Base-by-base conservation (phyloP, 73 alveolate species). In the Tetrahymena borealis region DNA sequence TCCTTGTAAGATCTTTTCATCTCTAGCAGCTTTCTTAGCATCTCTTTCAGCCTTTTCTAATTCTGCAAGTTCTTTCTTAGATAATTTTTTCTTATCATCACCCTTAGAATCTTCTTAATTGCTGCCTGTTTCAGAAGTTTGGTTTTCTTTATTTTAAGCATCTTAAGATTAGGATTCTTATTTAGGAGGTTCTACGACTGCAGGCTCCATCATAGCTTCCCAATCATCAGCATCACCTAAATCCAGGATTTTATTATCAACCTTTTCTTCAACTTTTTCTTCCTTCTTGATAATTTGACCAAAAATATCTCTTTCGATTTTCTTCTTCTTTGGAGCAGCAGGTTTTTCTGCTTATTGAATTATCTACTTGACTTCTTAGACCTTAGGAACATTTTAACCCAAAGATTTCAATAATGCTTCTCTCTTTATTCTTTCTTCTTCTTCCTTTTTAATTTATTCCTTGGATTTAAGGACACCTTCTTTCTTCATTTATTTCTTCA, bases 401-500 rank as follows among this genome's bases (percentile, higher is more conserved):
- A 33, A 93, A 79, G 39, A 33, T 78, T 90, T 85, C 78, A 79
- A 32, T 91, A 91, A 20, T 39, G 77, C 79, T 95, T 94, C 43
- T 94, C 91, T 78, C 78, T 92, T 85, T 39, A 91, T 18, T 43
- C 91, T 90, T 20, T 95, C 95, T 13, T 90, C 36, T 37, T 40
- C 90, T 79, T 94, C 98, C 39, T 94, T 94, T 91, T 96, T 97
- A 33, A 94, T 92, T 91, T 91, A 40, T 15, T 78, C 94, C 91
- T 95, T 97, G 92, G 96, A 95, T 93, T 95, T 94, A 43, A 90
- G 96, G 32, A 78, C 94, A 33, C 95, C 96, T 77, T 36, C 78
- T 38, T 91, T 91, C 60, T 91, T 90, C 78, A 91, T 92, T 32
- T 43, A 85, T 78, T 90, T 60, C 85, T 60, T 60, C 28, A 6